Evolutionary conservation across 2,329 filamentous ascomycete genomes (phyloP).

Genomic region (Talaromyces sp.): DNA sequence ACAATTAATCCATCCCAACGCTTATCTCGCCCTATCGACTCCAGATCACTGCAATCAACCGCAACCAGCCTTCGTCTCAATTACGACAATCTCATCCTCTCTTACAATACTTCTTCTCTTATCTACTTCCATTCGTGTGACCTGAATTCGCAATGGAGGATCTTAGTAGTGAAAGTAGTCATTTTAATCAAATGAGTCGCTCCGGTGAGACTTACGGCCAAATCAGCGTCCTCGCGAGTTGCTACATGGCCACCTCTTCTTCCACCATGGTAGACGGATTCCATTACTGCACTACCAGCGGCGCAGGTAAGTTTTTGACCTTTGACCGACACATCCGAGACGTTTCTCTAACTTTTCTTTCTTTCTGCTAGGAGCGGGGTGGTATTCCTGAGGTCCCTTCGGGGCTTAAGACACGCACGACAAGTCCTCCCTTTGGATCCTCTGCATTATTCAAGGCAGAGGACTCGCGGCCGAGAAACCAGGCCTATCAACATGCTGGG

Average conservation of each 20-base stretch:
- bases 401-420: constrained; percentile 77
- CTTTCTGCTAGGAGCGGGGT: constrained; percentile 63
- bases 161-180: constrained; percentile 70
- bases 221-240: constrained; percentile 80
- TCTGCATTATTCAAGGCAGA: constrained; percentile 61
- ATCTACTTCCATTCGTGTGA: background rate
- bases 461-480: constrained; percentile 39
- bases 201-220: constrained; percentile 45
- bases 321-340: background rate
- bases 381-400: constrained; percentile 92
- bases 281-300: constrained; percentile 93
- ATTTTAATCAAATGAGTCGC: constrained; percentile 57
- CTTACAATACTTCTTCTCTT: background rate
- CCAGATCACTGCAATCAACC: background rate
- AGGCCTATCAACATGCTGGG: constrained; percentile 53
- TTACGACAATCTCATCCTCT: background rate
- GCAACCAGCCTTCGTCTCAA: background rate
- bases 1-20: background rate
- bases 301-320: constrained; percentile 55
- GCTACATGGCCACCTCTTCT: constrained; percentile 73
- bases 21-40: background rate
- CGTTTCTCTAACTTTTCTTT: background rate
- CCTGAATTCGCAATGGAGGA: constrained; percentile 31
- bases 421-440: constrained; percentile 84
- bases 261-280: constrained; percentile 71